phyloP scores from a whole-genome alignment of 106 monocot genomes.

The Acorus calamus region DNA sequence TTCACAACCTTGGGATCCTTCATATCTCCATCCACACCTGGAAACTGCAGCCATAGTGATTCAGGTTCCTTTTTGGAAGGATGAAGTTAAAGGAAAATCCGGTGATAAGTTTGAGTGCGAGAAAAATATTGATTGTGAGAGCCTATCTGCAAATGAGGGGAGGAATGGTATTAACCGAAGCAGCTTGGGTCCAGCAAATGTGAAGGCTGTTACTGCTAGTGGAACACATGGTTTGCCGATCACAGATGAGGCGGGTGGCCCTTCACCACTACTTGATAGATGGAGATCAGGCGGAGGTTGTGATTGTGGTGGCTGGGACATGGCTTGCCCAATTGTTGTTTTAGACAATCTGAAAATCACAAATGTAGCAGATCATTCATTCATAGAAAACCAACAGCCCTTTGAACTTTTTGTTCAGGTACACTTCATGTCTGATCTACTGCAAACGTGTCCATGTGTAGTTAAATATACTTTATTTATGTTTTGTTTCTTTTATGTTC shows the following conservation, averaged over 20 bases:
- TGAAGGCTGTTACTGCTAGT: conserved; percentile 55
- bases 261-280: conserved; percentile 76
- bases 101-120: conserved; percentile 1
- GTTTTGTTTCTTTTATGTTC: too few relatives aligned
- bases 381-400: conserved; percentile 20
- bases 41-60: conserved; percentile 58
- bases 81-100: conserved; percentile 24
- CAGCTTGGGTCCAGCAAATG: conserved; percentile 7
- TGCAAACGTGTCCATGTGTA: too few relatives aligned
- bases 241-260: conserved; percentile 34
- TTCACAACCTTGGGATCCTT: conserved; percentile 38
- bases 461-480: too few relatives aligned
- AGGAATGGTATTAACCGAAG: neutral
- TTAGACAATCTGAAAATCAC: conserved; percentile 29
- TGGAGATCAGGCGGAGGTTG: conserved; percentile 82
- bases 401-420: conserved; percentile 65
- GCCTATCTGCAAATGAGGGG: conserved; percentile 5
- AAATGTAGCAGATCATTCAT: conserved; percentile 16
- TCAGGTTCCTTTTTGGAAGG: conserved; percentile 44
- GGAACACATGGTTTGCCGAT: conserved; percentile 61
- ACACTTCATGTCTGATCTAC: conserved; percentile 1
- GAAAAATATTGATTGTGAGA: neutral
- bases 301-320: conserved; percentile 99
- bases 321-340: conserved; percentile 75
- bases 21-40: conserved; percentile 42